These are phyloP conservation scores for Narthecium ossifragum DNA, from an alignment of 106 monocot species.

Conservation along the genomic window DNA sequence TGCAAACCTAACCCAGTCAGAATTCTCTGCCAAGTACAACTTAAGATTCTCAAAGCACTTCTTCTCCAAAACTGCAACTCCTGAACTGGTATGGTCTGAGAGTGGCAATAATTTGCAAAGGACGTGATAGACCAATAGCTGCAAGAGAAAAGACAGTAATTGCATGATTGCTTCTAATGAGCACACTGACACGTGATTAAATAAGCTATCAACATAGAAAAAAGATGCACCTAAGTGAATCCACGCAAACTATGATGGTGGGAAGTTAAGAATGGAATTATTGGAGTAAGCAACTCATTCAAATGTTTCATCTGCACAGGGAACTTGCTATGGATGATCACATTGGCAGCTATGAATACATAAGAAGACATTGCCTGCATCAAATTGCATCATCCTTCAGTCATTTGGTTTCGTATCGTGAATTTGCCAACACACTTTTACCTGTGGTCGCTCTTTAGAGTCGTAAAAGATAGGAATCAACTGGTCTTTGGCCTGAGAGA, in stretches of 20 bases:
- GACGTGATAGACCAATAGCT: slow-evolving; percentile 79
- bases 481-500: slow-evolving; percentile 68
- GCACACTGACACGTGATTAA: background rate
- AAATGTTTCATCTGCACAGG: slow-evolving; percentile 60
- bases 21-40: slow-evolving; percentile 67
- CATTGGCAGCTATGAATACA: slow-evolving; percentile 90
- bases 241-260: slow-evolving; percentile 96
- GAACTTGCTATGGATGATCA: slow-evolving; percentile 62
- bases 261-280: slow-evolving; percentile 95
- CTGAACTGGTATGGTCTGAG: slow-evolving; percentile 23
- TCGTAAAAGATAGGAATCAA: slow-evolving; percentile 73
- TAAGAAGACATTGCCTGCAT: slow-evolving; percentile 93
- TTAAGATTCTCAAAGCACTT: slow-evolving; percentile 79
- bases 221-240: slow-evolving; percentile 65
- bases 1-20: slow-evolving; percentile 71
- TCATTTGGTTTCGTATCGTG: no score
- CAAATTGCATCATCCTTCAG: no score
- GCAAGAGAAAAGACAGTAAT: slow-evolving; percentile 3
- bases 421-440: no score
- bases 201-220: background rate
- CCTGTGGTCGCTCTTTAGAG: slow-evolving; percentile 75
- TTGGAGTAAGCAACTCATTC: slow-evolving; percentile 66
- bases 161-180: background rate
- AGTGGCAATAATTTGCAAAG: slow-evolving; percentile 66
- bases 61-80: slow-evolving; percentile 47